Percentiles rank a stretch among this genome's conserved stretches.
Evolutionary conservation across 2,329 filamentous ascomycete species (phyloP).

Genomic region (Colletotrichum limetticola): DNA sequence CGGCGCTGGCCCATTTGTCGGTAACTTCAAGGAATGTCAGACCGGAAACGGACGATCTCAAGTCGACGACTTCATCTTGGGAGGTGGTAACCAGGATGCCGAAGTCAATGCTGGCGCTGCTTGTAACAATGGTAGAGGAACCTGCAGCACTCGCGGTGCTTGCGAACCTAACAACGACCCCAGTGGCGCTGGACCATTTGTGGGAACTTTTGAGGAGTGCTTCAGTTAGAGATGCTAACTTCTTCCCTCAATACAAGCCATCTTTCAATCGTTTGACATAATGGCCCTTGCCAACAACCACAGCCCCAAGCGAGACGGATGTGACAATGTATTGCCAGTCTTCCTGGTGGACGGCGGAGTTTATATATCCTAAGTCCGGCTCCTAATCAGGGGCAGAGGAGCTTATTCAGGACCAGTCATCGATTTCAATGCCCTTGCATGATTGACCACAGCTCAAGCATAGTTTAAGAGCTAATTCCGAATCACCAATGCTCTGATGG

Average conservation of each 20-base stretch:
- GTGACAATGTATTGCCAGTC: too few relatives aligned
- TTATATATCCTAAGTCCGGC: neutral
- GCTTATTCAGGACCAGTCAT: neutral
- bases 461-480: neutral
- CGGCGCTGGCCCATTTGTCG: too few relatives aligned
- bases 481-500: neutral
- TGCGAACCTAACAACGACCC: conserved; percentile 4
- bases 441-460: neutral
- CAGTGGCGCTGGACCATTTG: neutral
- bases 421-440: neutral
- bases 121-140: conserved; percentile 1
- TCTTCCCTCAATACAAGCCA: too few relatives aligned
- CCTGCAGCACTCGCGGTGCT: neutral
- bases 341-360: neutral
- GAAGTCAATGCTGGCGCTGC: neutral
- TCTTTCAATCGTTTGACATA: neutral
- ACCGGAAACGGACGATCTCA: too few relatives aligned
- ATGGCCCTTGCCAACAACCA: neutral
- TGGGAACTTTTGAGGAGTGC: neutral
- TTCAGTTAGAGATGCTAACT: neutral
- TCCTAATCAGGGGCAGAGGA: too few relatives aligned
- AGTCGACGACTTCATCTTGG: too few relatives aligned
- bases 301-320: too few relatives aligned
- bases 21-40: too few relatives aligned
- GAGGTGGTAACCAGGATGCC: too few relatives aligned